Conservation (phyloP, 192 early-diverging fungal genomes). For the Lobosporangium transversale region DNA sequence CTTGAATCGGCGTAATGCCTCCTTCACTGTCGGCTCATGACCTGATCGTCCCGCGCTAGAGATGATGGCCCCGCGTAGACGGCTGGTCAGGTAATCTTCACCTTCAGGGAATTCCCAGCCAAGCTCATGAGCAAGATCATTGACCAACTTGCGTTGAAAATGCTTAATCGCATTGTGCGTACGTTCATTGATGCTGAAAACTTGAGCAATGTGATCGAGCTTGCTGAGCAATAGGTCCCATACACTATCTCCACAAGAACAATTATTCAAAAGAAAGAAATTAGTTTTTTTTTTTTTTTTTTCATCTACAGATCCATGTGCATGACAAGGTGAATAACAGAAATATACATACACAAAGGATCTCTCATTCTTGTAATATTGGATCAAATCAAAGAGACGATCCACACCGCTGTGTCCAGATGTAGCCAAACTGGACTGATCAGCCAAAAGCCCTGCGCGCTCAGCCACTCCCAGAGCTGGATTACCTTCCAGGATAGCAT, state of each 20-base stretch:
- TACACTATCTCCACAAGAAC: too few relatives aligned
- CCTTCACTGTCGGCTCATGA: constrained; percentile 61
- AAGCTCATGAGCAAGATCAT: constrained; percentile 72
- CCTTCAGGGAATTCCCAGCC: constrained; percentile 80
- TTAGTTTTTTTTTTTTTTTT: too few relatives aligned
- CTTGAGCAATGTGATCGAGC: constrained; percentile 58
- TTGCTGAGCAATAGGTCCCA: constrained; percentile 69
- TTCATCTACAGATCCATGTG: too few relatives aligned
- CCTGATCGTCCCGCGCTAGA: constrained; percentile 65
- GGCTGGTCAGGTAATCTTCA: constrained; percentile 81
- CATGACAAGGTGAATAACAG: too few relatives aligned
- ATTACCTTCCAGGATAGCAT: constrained; percentile 59
- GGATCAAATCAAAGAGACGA: constrained; percentile 78
- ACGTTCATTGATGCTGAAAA: constrained; percentile 71
- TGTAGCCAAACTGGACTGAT: constrained; percentile 78
- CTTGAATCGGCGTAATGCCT: constrained; percentile 66
- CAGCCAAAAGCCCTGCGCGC: constrained; percentile 84
- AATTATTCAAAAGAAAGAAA: too few relatives aligned
- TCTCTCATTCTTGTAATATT: constrained; percentile 78
- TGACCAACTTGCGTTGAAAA: constrained; percentile 78
- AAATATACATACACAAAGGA: constrained; percentile 71
- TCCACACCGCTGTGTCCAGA: constrained; percentile 82
- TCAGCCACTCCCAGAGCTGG: constrained; percentile 64
- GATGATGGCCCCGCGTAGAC: constrained; percentile 78
- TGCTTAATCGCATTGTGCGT: constrained; percentile 69